Conservation (phyloP, 192 early-diverging fungal genomes). For the Coemansia sp. region DNA sequence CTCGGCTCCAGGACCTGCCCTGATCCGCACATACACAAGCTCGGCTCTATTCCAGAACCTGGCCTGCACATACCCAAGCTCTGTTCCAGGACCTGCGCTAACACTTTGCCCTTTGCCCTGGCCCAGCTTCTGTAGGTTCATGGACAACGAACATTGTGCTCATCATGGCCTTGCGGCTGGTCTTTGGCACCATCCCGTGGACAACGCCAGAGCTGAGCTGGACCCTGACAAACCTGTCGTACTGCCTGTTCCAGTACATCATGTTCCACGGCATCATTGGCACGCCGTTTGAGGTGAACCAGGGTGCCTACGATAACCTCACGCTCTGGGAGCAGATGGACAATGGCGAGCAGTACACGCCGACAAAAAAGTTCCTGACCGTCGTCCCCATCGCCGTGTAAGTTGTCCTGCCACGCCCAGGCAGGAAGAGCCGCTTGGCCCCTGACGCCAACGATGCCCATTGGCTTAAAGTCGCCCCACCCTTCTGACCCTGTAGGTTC, state of each 20-base stretch:
- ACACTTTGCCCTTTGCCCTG: no score
- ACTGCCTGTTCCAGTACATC: constrained; percentile 89
- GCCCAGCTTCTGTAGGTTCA: constrained; percentile 59
- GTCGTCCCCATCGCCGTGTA: constrained; percentile 92
- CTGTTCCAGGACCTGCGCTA: no score
- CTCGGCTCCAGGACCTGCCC: no score
- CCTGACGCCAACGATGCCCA: no score
- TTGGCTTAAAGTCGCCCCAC: no score
- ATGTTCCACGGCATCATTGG: constrained; percentile 98
- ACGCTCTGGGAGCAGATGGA: constrained; percentile 99
- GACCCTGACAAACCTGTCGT: constrained; percentile 92
- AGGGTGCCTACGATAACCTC: constrained; percentile 86
- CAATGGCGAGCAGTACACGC: constrained; percentile 93
- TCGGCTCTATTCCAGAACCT: no score
- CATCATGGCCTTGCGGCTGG: constrained; percentile 69
- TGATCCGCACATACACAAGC: no score
- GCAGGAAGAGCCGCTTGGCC: no score
- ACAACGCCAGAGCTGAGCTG: constrained; percentile 88
- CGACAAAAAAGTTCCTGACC: constrained; percentile 96
- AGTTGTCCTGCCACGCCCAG: no score
- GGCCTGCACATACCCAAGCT: no score
- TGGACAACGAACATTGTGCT: constrained; percentile 86
- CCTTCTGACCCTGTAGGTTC: constrained; percentile 58
- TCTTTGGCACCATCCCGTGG: constrained; percentile 82
- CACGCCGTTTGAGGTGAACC: constrained; percentile 91